Percentiles rank a stretch among this genome's conserved stretches.
phyloP scores from a whole-genome alignment of 2,329 filamentous ascomycete genomes.

The Escovopsis sp. region DNA sequence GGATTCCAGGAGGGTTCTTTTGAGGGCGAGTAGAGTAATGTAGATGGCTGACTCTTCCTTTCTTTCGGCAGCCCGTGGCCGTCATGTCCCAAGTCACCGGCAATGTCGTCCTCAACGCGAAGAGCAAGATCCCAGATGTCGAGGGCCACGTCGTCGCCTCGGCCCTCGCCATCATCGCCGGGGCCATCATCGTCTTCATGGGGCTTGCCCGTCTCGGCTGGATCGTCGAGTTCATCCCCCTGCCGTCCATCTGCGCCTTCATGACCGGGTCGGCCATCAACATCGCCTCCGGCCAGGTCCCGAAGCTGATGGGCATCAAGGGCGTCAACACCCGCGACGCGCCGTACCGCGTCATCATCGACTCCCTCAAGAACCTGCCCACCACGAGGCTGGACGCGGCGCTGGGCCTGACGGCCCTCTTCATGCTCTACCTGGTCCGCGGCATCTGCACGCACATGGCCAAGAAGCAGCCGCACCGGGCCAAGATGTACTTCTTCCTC shows the following conservation, averaged over 20 bases:
- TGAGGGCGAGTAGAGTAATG: not conserved
- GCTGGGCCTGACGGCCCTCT: conserved; percentile 54
- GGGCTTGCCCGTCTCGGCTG: conserved; percentile 37
- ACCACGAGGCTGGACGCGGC: conserved; percentile 52
- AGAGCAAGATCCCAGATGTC: conserved; percentile 23
- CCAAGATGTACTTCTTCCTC: conserved; percentile 64
- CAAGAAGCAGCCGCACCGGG: conserved; percentile 48
- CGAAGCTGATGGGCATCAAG: conserved; percentile 35
- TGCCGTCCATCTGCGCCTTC: conserved; percentile 38
- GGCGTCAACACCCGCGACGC: conserved; percentile 34
- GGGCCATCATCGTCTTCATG: conserved; percentile 32
- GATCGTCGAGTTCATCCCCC: conserved; percentile 39
- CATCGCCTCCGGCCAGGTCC: conserved; percentile 35
- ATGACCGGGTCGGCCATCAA: conserved; percentile 39
- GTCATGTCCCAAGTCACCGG: conserved; percentile 39
- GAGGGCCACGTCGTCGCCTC: conserved; percentile 30
- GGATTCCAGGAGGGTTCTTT: too few relatives aligned
- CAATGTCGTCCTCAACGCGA: conserved; percentile 28
- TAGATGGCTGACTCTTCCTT: conserved; percentile 5
- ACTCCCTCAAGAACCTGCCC: conserved; percentile 31
- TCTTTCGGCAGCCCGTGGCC: conserved; percentile 30
- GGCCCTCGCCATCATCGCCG: conserved; percentile 32
- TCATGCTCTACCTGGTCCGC: conserved; percentile 54
- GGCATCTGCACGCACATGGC: conserved; percentile 46
- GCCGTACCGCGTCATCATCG: conserved; percentile 35